These are phyloP conservation scores for Colletotrichum echinochloae DNA, from an alignment of 2,329 filamentous ascomycete species.

Conservation along the genomic window DNA sequence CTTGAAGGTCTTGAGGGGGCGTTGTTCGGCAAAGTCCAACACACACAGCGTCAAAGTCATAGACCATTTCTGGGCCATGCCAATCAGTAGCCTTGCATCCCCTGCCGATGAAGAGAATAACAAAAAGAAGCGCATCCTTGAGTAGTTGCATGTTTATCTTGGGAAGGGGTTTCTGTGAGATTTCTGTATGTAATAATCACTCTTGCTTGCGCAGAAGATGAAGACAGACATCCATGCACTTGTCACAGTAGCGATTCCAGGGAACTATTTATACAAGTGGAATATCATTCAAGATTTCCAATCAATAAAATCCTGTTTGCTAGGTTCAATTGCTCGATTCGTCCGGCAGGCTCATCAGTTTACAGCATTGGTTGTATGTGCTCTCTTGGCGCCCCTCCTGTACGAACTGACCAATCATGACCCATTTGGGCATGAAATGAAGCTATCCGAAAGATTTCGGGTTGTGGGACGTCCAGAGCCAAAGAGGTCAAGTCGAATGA, in stretches of 20 bases:
- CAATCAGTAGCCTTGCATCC: not conserved
- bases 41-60: not conserved
- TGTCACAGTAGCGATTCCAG: not conserved
- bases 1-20: not conserved
- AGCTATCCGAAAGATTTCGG: not conserved
- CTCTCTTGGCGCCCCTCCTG: not conserved
- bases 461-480: not conserved
- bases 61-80: not conserved
- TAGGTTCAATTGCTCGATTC: not conserved
- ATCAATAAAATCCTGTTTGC: not conserved
- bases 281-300: not conserved
- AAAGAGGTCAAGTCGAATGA: not conserved
- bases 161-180: not conserved
- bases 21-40: not conserved
- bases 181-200: too few relatives aligned
- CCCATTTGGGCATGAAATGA: not conserved
- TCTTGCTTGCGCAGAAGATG: not conserved
- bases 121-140: not conserved
- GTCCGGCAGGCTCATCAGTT: not conserved
- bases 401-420: not conserved
- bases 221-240: not conserved
- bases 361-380: not conserved
- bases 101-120: not conserved
- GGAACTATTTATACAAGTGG: not conserved
- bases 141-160: not conserved